These are phyloP conservation scores for Colletotrichum euphorbiae DNA, from an alignment of 2,329 filamentous ascomycete genomes.

Conservation along the genomic window DNA sequence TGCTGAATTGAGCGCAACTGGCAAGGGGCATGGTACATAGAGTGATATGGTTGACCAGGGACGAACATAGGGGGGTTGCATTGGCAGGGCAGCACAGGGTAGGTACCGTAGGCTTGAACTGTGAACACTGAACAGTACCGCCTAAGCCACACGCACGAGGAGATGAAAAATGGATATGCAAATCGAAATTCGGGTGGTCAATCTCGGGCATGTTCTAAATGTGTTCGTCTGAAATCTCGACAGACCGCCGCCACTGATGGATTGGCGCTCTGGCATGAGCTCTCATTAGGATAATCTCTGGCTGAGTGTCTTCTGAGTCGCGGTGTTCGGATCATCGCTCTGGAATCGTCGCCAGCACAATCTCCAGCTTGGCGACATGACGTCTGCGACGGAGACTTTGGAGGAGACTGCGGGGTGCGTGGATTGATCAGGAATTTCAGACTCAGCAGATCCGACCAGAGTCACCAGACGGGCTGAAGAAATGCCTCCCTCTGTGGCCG, in stretches of 20 bases:
- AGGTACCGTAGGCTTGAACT: too few relatives aligned
- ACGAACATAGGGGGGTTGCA: constrained; percentile 31
- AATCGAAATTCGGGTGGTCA: constrained; percentile 28
- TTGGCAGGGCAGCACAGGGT: constrained; percentile 7
- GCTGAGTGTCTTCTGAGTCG: constrained; percentile 10
- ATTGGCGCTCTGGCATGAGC: constrained; percentile 19
- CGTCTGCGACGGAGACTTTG: constrained; percentile 26
- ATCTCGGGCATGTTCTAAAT: constrained; percentile 36
- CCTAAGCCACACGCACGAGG: constrained; percentile 28
- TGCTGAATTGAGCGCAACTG: background rate
- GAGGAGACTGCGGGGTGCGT: constrained; percentile 38
- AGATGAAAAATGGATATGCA: constrained; percentile 36
- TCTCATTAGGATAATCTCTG: constrained; percentile 27
- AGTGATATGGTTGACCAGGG: constrained; percentile 15
- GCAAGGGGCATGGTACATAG: constrained; percentile 8
- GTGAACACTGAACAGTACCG: constrained; percentile 3
- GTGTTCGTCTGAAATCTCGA: constrained; percentile 23
- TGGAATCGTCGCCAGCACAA: constrained; percentile 3
- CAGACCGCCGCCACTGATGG: constrained; percentile 1
- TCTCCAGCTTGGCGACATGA: constrained; percentile 27
- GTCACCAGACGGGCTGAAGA: background rate
- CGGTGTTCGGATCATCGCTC: background rate
- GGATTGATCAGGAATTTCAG: constrained; percentile 30
- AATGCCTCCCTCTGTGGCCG: constrained; percentile 5
- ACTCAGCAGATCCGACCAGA: background rate